Percentiles rank a stretch among this genome's conserved stretches.
Conservation (phyloP, 2,329 filamentous ascomycete genomes). For the Ophiognomonia clavigignenti-juglandacearum region DNA sequence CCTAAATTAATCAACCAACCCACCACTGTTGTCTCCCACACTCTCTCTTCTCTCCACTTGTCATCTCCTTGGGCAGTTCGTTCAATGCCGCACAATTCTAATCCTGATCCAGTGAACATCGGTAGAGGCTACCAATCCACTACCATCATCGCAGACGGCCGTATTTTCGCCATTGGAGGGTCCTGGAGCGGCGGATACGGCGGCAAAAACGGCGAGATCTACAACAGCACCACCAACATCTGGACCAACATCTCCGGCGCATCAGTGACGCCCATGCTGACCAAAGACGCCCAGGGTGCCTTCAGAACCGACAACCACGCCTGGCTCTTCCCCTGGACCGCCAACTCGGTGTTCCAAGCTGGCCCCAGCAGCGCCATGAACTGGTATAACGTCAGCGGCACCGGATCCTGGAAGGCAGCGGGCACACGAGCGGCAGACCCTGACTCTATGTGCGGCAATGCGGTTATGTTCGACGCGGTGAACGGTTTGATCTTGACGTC, state of each 20-base stretch:
- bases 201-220: slow-evolving; percentile 54
- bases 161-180: slow-evolving; percentile 55
- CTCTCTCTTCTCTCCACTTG: too few relatives aligned
- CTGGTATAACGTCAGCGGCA: slow-evolving; percentile 46
- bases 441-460: slow-evolving; percentile 49
- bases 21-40: too few relatives aligned
- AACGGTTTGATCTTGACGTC: slow-evolving; percentile 50
- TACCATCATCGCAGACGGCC: slow-evolving; percentile 44
- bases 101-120: slow-evolving; percentile 32
- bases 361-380: slow-evolving; percentile 51
- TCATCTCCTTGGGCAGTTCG: not conserved
- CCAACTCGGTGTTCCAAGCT: slow-evolving; percentile 46
- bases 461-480: slow-evolving; percentile 55
- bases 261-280: slow-evolving; percentile 44
- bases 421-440: slow-evolving; percentile 36
- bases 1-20: too few relatives aligned
- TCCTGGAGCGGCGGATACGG: slow-evolving; percentile 42
- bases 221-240: slow-evolving; percentile 35
- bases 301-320: slow-evolving; percentile 47
- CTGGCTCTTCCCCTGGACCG: slow-evolving; percentile 44
- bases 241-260: slow-evolving; percentile 43
- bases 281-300: slow-evolving; percentile 34
- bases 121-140: slow-evolving; percentile 44
- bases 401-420: slow-evolving; percentile 35
- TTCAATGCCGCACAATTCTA: not conserved